Conservation (phyloP, 2,329 filamentous ascomycete species). For the Aspergillus niger region DNA sequence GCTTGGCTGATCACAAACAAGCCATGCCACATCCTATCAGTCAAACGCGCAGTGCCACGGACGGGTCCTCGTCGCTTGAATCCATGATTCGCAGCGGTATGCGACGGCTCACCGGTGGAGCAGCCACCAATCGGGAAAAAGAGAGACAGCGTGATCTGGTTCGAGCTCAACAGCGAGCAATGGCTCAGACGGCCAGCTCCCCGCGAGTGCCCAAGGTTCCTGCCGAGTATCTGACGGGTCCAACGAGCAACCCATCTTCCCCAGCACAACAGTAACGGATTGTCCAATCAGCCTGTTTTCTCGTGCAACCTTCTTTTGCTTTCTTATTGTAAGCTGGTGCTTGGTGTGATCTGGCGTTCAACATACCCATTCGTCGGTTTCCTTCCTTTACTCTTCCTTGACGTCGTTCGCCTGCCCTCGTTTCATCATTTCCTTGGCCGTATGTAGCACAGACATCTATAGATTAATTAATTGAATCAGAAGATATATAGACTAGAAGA, state of each 20-base stretch:
- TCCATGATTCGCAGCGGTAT: slow-evolving; percentile 50
- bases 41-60: slow-evolving; percentile 38
- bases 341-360: slow-evolving; percentile 7
- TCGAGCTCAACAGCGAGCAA: slow-evolving; percentile 46
- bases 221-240: slow-evolving; percentile 47
- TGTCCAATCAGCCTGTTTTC: not conserved
- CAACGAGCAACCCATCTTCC: slow-evolving; percentile 39
- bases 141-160: slow-evolving; percentile 49
- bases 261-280: slow-evolving; percentile 26
- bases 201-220: slow-evolving; percentile 52
- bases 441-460: not conserved
- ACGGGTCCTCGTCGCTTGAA: slow-evolving; percentile 47
- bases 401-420: not conserved
- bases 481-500: not conserved
- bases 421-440: not conserved
- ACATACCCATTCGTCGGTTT: slow-evolving; percentile 12
- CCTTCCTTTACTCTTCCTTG: too few relatives aligned
- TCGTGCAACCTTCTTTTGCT: not conserved
- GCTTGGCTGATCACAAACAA: slow-evolving; percentile 68
- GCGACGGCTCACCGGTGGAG: slow-evolving; percentile 50
- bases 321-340: not conserved
- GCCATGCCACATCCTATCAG: slow-evolving; percentile 24
- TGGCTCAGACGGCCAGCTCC: slow-evolving; percentile 41
- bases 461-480: not conserved
- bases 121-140: slow-evolving; percentile 43